Percentiles rank a stretch among this genome's conserved stretches.
Conservation (phyloP, 1,139 yeast genomes). For the Debaryomyces singareniensis region DNA sequence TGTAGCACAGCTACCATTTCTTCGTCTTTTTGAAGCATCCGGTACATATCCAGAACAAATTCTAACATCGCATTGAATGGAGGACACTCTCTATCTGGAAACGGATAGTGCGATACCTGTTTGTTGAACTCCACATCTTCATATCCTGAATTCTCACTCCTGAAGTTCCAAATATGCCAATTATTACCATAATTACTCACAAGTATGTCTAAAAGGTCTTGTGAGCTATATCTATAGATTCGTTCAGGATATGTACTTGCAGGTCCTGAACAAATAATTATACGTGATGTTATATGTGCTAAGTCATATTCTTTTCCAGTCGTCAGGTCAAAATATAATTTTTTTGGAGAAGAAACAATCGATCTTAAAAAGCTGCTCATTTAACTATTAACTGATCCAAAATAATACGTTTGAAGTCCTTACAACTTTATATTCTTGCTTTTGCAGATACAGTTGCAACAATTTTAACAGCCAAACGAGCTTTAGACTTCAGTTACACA, state of each 20-base stretch:
- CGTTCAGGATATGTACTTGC: slow-evolving; percentile 37
- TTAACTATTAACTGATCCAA: no score
- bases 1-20: slow-evolving; percentile 65
- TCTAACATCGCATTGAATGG: slow-evolving; percentile 45
- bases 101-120: slow-evolving; percentile 39
- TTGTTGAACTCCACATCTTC: slow-evolving; percentile 29
- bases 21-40: slow-evolving; percentile 23
- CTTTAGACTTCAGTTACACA: no score
- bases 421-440: no score
- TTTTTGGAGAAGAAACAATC: slow-evolving; percentile 23
- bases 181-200: slow-evolving; percentile 33
- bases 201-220: slow-evolving; percentile 46
- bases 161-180: slow-evolving; percentile 74
- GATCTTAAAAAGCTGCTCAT: slow-evolving; percentile 13
- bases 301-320: slow-evolving; percentile 43
- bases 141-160: slow-evolving; percentile 55
- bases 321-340: slow-evolving; percentile 12
- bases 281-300: slow-evolving; percentile 52
- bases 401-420: no score
- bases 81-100: slow-evolving; percentile 79
- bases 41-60: slow-evolving; percentile 40
- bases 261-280: slow-evolving; percentile 75
- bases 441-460: no score
- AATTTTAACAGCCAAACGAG: no score
- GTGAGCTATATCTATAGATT: slow-evolving; percentile 50